Evolutionary conservation across 2,329 filamentous ascomycete genomes (phyloP).

Genomic region (Epichloe amarillans): DNA sequence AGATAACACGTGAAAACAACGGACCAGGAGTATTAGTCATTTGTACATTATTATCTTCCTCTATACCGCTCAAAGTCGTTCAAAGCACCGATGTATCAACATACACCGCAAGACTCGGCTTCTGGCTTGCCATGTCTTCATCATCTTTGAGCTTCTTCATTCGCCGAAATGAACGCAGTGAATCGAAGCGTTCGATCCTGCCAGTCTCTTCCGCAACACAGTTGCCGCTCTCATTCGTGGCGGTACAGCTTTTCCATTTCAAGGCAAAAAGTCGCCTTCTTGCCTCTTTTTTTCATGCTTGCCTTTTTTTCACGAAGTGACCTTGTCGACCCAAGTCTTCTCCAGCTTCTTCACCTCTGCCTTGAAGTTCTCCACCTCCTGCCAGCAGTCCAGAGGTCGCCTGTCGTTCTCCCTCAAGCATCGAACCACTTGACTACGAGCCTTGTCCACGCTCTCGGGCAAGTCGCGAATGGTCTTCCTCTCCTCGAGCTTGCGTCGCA

Average conservation of each 20-base stretch:
- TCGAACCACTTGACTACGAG: slow-evolving; percentile 61
- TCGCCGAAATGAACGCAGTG: not conserved
- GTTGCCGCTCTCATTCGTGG: not conserved
- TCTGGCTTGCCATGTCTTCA: too few species aligned
- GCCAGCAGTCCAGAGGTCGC: slow-evolving; percentile 85
- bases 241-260: not conserved
- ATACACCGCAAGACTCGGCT: slow-evolving; percentile 12
- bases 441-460: slow-evolving; percentile 59
- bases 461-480: slow-evolving; percentile 53
- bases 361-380: slow-evolving; percentile 85
- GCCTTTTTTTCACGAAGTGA: slow-evolving; percentile 30
- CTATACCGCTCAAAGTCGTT: slow-evolving; percentile 17
- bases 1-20: too few species aligned
- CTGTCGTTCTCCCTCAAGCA: slow-evolving; percentile 78
- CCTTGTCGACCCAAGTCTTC: slow-evolving; percentile 75
- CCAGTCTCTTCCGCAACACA: not conserved
- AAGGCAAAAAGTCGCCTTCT: too few species aligned
- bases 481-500: slow-evolving; percentile 46
- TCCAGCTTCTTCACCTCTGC: slow-evolving; percentile 76
- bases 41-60: slow-evolving; percentile 14
- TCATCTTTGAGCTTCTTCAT: not conserved
- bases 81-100: slow-evolving; percentile 17
- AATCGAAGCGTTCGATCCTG: not conserved
- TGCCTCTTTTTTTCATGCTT: not conserved
- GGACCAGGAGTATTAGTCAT: not conserved